These are phyloP conservation scores for Inga laurina DNA, from an alignment of 306 rosid species.

Conservation along the genomic window DNA sequence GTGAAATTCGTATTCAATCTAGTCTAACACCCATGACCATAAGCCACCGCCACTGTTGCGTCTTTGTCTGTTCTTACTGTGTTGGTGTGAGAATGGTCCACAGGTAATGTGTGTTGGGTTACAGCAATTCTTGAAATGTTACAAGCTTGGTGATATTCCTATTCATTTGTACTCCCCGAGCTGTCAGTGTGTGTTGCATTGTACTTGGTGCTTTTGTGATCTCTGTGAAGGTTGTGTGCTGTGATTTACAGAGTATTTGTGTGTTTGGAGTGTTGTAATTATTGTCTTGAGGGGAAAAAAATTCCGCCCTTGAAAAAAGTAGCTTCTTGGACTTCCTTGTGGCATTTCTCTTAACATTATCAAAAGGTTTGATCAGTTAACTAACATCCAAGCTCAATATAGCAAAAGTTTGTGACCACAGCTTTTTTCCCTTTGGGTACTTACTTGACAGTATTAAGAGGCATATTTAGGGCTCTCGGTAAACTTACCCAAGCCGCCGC, in stretches of 20 bases:
- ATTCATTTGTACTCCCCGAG: not conserved
- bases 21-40: not conserved
- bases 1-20: not conserved
- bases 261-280: too few species aligned
- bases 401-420: not conserved
- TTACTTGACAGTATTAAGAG: not conserved
- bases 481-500: not conserved
- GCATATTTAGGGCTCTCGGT: not conserved
- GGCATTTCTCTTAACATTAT: too few species aligned
- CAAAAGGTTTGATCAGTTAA: too few species aligned
- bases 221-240: not conserved
- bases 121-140: not conserved
- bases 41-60: not conserved
- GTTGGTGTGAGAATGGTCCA: not conserved
- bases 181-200: not conserved
- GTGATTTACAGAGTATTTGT: not conserved
- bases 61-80: not conserved
- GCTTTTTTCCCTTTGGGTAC: not conserved
- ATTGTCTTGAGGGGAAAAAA: too few species aligned
- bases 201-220: not conserved
- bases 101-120: not conserved
- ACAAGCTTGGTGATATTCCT: not conserved
- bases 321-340: too few species aligned
- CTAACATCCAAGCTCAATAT: too few species aligned
- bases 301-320: too few species aligned